phyloP scores from a whole-genome alignment of 345 rosid genomes.

The Ceriops tagal region DNA sequence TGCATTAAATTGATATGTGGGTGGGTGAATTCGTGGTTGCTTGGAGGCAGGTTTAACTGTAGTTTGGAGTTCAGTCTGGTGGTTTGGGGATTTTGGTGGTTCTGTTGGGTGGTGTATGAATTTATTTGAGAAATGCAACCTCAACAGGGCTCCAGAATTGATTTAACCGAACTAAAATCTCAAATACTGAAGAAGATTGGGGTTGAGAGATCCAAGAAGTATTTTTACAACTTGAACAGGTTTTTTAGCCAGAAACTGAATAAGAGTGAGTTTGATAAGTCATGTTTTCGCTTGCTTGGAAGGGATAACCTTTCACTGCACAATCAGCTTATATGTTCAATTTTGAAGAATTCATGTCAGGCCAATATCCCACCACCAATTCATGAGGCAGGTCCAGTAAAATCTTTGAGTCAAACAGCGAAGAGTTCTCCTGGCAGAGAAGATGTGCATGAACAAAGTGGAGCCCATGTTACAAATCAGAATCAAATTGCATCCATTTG shows the following conservation, averaged over 20 bases:
- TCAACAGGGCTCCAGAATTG: constrained; percentile 19
- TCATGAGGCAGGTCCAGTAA: neutral
- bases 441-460: constrained; percentile 4
- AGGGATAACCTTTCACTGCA: constrained; percentile 38
- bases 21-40: constrained; percentile 25
- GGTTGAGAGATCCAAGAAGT: constrained; percentile 31
- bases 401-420: neutral
- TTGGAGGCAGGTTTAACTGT: constrained; percentile 32
- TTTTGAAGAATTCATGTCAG: constrained; percentile 42
- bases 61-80: constrained; percentile 31
- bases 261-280: constrained; percentile 35
- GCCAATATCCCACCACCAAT: constrained; percentile 31
- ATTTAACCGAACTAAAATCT: constrained; percentile 32
- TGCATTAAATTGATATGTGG: constrained; percentile 23
- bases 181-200: constrained; percentile 39
- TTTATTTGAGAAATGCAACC: constrained; percentile 21
- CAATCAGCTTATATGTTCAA: constrained; percentile 40
- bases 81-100: constrained; percentile 11
- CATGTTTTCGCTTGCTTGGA: constrained; percentile 35
- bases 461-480: neutral
- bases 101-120: neutral
- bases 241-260: constrained; percentile 35
- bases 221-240: constrained; percentile 33
- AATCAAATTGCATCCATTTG: neutral
- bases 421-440: neutral